Conservation (phyloP, 768 basidiomycete genomes). For the Tylopilus plumbeoviolaceoides region DNA sequence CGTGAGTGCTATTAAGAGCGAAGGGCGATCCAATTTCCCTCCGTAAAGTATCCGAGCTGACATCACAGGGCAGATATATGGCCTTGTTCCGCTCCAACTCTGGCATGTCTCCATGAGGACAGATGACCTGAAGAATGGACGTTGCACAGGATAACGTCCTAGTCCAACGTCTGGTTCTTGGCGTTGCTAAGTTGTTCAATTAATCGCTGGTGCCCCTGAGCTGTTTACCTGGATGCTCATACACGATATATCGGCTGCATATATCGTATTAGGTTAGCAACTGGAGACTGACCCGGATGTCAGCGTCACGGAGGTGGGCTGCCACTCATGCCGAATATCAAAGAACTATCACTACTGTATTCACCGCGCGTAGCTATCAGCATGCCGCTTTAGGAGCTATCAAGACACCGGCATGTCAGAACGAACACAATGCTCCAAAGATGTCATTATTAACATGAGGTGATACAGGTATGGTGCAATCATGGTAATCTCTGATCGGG, state of each 20-base stretch:
- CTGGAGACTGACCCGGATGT: too few species aligned
- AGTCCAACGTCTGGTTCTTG: background rate
- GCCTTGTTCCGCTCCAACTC: background rate
- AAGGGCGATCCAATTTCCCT: background rate
- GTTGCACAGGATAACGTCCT: background rate
- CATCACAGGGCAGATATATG: background rate
- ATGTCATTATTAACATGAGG: conserved; percentile 19
- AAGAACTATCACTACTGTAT: background rate
- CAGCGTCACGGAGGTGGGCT: too few species aligned
- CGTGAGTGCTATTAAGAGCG: background rate
- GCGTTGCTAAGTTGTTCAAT: background rate
- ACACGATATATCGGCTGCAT: too few species aligned
- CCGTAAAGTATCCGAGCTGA: background rate
- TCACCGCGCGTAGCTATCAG: background rate
- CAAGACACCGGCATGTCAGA: background rate
- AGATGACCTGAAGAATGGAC: background rate
- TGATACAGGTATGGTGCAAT: conserved; percentile 28
- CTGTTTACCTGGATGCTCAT: background rate
- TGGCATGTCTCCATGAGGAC: background rate
- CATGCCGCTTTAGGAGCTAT: background rate
- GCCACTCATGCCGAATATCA: background rate
- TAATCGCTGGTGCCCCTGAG: background rate
- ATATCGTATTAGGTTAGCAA: too few species aligned
- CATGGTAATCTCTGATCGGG: conserved; percentile 15
- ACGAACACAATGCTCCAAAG: conserved; percentile 7